phyloP scores from a whole-genome alignment of 345 rosid species.

The Arabis hirsuta region DNA sequence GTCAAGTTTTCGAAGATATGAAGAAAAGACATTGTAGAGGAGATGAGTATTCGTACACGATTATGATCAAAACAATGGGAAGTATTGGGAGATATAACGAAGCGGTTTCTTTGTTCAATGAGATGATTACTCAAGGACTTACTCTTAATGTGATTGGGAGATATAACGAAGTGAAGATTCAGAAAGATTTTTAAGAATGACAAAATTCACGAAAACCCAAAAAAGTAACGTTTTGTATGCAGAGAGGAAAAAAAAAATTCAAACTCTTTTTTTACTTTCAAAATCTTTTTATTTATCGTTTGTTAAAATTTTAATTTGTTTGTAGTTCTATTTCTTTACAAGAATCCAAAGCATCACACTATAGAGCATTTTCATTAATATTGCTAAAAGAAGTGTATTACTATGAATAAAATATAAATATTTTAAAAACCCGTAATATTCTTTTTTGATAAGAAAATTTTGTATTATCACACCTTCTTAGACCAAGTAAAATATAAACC shows the following conservation, averaged over 20 bases:
- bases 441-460: not conserved
- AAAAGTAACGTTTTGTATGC: conserved; percentile 19
- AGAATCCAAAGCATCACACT: conserved; percentile 16
- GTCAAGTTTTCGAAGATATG: conserved; percentile 82
- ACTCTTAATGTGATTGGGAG: conserved; percentile 59
- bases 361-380: not conserved
- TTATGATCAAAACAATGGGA: conserved; percentile 81
- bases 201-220: conserved; percentile 29
- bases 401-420: not conserved
- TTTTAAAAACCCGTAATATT: no score
- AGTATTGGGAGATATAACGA: conserved; percentile 65
- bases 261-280: not conserved
- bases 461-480: not conserved
- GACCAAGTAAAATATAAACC: not conserved
- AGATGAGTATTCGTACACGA: conserved; percentile 81
- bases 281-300: not conserved
- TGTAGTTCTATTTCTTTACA: conserved; percentile 3
- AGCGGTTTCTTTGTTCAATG: conserved; percentile 66
- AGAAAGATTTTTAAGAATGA: conserved; percentile 30
- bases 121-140: conserved; percentile 66
- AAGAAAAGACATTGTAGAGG: conserved; percentile 65
- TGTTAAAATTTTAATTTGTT: not conserved
- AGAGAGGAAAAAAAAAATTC: conserved; percentile 26
- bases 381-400: conserved; percentile 14
- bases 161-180: conserved; percentile 36